Base-by-base conservation (phyloP, 352 stramenopile genomes). In the Phytophthora hibernalis region DNA sequence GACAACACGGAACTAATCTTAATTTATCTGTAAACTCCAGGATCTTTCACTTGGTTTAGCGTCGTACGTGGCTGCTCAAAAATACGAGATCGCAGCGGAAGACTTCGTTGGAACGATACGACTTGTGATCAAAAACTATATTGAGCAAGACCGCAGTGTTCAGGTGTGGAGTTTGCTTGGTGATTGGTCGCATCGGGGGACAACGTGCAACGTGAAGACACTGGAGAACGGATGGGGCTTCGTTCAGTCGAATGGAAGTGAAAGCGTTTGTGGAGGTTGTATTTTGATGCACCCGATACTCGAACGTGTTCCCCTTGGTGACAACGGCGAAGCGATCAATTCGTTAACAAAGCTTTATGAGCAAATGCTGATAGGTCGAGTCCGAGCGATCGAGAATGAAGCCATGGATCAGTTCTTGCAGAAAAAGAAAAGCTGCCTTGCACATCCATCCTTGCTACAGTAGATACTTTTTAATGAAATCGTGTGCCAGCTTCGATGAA, bases 91-190 rank as follows among this genome's bases (percentile, higher is more conserved):
- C 30, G 31, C 16, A 13, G 13, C 49, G 9, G 56, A 33, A 1
- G 13, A 51, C 13, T 30, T 22, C 8, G 16, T 26, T n/a, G 49
- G 49, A 20, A 50, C 38, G 3, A 51, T 44, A n/a, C 44, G 56
- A 5, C 15, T 57, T n/a, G 56, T 54, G 13, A 7, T 57, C 11
- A 56, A 64, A 24, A 10, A 49, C 0, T 63, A 47, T 31, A 22
- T 63, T 22, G 55, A 63, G 37, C 16, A 28, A 5, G 45, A 50
- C 20, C 44, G 44, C 16, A n/a, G 15, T 16, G 44, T 63, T 12
- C 38, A 63, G 16, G 44, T 63, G 15, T 63, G 55, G 55, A 50
- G 55, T 33, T 38, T 26, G 16, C 13, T 63, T 11, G 33, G 28
- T 2, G 55, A 63, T n/a, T 63, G 55, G 55, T 22, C 44, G 6